Base-by-base conservation (phyloP, 2,329 filamentous ascomycete genomes). In the Raffaelea ambrosiae region DNA sequence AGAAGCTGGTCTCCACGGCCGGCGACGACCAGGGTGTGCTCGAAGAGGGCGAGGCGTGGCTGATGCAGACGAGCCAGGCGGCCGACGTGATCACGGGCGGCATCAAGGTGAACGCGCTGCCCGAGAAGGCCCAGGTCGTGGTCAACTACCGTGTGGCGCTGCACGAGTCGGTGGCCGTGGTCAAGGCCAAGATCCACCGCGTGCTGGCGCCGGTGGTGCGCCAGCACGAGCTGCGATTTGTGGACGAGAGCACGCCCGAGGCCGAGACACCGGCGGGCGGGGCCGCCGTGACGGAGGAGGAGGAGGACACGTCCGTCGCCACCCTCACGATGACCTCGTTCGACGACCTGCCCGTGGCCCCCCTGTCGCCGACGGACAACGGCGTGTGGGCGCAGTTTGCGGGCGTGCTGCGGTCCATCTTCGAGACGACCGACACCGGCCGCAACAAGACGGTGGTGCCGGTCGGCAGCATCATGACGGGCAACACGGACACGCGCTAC, bases 51-150 rank as follows among this genome's bases (percentile, higher is more conserved):
- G 60, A 64, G 47, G 69, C 68, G 40, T 81, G 75, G 57, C 66
- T 77, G 20, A 71, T 84, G 50, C 76, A 77, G 31, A 84, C 79
- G 0, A 80, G 78, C 0, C 69, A 76, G 26, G 75, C 81, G 0
- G 71, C 80, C 2, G 79, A 83, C 56, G 61, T 79, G 9, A 79
- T 86, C 51, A 56, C 59, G 9, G 82, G 82, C 3, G 83, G 82
- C 0, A 68, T 76, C 44, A 86, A 86, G 64, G 72, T 74, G 58
- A 86, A 86, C 53, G 79, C 81, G 0, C 70, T 86, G 33, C 83
- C 83, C 0, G 82, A 85, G 57, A 67, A 70, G 5, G 76, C 73
- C 0, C 66, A 64, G 0, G 64, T 76, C 0, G 69, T 73, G 0
- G 72, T 85, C 40, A 84, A 86, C 62, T 79, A 72, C 64, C 77